Evolutionary conservation across 106 monocot species (phyloP).

Genomic region (Amphibolis antarctica): DNA sequence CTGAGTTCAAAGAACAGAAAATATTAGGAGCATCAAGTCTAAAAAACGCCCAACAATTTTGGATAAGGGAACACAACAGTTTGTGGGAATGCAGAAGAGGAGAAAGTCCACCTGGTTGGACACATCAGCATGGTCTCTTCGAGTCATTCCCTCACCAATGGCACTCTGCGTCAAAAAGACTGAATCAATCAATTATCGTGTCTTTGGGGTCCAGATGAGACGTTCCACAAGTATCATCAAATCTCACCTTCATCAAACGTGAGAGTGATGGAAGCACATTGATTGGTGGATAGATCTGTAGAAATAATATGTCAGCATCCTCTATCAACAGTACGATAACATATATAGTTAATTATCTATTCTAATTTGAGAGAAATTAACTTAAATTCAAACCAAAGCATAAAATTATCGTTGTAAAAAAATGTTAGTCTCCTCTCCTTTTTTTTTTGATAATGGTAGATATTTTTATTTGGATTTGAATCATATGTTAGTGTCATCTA

Average conservation of each 20-base stretch:
- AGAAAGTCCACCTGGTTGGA: constrained; percentile 65
- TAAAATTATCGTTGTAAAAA: too few species aligned
- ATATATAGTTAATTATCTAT: too few species aligned
- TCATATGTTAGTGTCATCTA: too few species aligned
- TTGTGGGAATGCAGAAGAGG: not conserved
- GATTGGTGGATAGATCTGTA: constrained; percentile 62
- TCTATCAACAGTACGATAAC: too few species aligned
- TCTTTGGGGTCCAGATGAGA: not conserved
- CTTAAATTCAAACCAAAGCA: too few species aligned
- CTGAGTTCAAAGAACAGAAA: constrained; percentile 26
- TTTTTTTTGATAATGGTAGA: too few species aligned
- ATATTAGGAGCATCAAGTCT: not conserved
- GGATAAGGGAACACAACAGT: not conserved
- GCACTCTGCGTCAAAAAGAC: constrained; percentile 63
- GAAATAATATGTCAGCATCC: not conserved
- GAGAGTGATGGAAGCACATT: constrained; percentile 80
- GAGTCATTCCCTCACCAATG: constrained; percentile 98
- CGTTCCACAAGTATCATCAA: not conserved
- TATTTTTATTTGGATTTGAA: too few species aligned
- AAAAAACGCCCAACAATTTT: too few species aligned
- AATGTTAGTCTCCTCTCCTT: too few species aligned
- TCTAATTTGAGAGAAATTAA: too few species aligned
- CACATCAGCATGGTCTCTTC: constrained; percentile 93
- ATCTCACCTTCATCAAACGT: constrained; percentile 69
- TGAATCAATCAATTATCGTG: not conserved